A percentile compares a stretch with the other conserved stretches of the same genome.
phyloP scores from a whole-genome alignment of 73 alveolate species.

The Durusdinium trenchii region DNA sequence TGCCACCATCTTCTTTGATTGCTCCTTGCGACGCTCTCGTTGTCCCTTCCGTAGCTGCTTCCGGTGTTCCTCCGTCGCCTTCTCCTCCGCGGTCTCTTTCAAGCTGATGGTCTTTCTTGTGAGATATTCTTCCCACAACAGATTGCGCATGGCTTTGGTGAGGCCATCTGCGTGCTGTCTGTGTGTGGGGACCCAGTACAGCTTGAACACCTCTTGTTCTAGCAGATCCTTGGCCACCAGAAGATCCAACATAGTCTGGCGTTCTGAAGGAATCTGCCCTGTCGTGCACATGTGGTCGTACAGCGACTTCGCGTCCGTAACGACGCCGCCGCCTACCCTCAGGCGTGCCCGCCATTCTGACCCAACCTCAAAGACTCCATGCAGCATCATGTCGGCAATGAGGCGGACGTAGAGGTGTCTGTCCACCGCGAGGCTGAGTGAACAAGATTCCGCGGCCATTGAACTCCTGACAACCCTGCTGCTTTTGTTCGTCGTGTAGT shows the following conservation, averaged over 20 bases:
- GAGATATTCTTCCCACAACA: neutral
- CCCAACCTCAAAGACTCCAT: neutral
- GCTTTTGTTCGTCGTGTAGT: neutral
- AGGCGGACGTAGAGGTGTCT: slow-evolving; percentile 9
- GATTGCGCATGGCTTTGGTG: neutral
- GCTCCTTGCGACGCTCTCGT: slow-evolving; percentile 47
- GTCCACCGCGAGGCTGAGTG: neutral
- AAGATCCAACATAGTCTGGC: slow-evolving; percentile 7
- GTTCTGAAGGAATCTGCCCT: neutral
- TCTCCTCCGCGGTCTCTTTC: neutral
- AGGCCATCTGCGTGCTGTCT: neutral
- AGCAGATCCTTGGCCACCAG: neutral
- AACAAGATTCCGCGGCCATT: neutral
- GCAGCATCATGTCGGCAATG: neutral
- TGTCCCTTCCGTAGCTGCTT: neutral
- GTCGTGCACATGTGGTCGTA: neutral
- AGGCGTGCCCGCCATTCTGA: neutral
- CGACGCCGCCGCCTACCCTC: neutral
- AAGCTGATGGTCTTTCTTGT: neutral
- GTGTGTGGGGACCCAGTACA: neutral
- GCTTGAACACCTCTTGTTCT: neutral
- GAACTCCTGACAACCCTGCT: neutral
- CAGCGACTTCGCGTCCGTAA: slow-evolving; percentile 33
- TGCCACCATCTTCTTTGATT: no score
- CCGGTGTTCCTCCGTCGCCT: neutral